Conservation (phyloP, 139 green algal species). For the Tetradesmus lagerheimii region DNA sequence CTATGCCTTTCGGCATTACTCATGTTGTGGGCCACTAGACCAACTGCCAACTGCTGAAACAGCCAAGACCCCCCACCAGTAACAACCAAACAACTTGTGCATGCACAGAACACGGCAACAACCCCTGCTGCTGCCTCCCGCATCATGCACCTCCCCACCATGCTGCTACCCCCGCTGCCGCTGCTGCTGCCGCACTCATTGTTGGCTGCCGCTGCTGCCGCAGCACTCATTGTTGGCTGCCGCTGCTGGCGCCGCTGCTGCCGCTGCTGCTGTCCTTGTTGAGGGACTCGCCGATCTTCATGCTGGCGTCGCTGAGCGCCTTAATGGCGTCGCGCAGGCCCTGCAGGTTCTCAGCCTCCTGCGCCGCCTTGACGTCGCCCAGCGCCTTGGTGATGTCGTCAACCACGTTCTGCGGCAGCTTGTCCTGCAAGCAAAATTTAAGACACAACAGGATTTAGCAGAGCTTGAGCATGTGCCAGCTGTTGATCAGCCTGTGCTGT, state of each 20-base stretch:
- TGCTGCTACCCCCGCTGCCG: background rate
- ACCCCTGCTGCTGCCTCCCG: background rate
- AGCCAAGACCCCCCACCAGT: background rate
- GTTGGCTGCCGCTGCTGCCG: background rate
- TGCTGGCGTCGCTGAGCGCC: slow-evolving; percentile 85
- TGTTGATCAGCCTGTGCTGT: too few relatives aligned
- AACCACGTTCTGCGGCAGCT: slow-evolving; percentile 81
- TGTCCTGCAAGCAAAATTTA: slow-evolving; percentile 28
- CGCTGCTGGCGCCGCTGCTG: slow-evolving; percentile 37
- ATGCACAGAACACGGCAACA: background rate
- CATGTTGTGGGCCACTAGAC: too few relatives aligned
- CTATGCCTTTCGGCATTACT: too few relatives aligned
- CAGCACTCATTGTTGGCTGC: background rate
- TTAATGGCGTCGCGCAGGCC: slow-evolving; percentile 80
- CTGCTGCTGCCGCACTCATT: background rate
- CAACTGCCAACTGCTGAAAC: too few relatives aligned
- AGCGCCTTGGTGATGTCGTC: slow-evolving; percentile 91
- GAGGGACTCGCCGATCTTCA: slow-evolving; percentile 98
- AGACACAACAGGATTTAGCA: too few relatives aligned
- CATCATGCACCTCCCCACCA: background rate
- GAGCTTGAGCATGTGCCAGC: too few relatives aligned
- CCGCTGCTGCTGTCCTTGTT: slow-evolving; percentile 56
- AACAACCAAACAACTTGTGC: background rate
- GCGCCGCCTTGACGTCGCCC: slow-evolving; percentile 70
- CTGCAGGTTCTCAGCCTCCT: slow-evolving; percentile 73